Conservation (phyloP, 768 basidiomycete genomes). For the Kwoniella sp. region DNA sequence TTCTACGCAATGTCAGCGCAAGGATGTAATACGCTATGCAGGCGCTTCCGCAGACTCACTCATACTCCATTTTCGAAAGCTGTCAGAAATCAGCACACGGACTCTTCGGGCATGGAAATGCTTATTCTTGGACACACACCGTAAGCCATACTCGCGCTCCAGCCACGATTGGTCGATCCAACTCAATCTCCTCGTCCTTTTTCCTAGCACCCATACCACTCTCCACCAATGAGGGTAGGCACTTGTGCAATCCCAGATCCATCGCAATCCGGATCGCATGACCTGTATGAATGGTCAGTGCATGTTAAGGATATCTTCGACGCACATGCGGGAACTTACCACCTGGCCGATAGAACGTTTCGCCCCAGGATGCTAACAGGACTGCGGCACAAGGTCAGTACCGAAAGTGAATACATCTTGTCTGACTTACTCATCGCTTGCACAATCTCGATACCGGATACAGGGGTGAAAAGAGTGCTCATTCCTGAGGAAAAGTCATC, state of each 20-base stretch:
- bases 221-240: slow-evolving; percentile 37
- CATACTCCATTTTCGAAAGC: slow-evolving; percentile 45
- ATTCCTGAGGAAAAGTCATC: slow-evolving; percentile 21
- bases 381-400: slow-evolving; percentile 22
- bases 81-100: slow-evolving; percentile 3
- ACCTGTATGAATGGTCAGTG: slow-evolving; percentile 11
- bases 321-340: slow-evolving; percentile 19
- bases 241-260: slow-evolving; percentile 46
- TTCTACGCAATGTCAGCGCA: slow-evolving; percentile 15
- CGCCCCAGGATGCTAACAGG: slow-evolving; percentile 47
- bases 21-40: background rate
- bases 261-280: slow-evolving; percentile 48
- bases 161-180: slow-evolving; percentile 38
- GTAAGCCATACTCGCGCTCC: slow-evolving; percentile 47
- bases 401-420: background rate
- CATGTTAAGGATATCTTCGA: background rate
- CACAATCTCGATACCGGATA: slow-evolving; percentile 44
- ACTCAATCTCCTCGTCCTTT: slow-evolving; percentile 29
- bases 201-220: slow-evolving; percentile 44
- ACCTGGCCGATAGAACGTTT: slow-evolving; percentile 45
- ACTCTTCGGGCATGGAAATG: background rate
- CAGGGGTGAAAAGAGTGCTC: slow-evolving; percentile 46
- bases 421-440: slow-evolving; percentile 39
- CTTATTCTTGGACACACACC: slow-evolving; percentile 22
- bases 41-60: slow-evolving; percentile 27